phyloP scores from a whole-genome alignment of 2,329 filamentous ascomycete species.

The Ophiostoma populinum region DNA sequence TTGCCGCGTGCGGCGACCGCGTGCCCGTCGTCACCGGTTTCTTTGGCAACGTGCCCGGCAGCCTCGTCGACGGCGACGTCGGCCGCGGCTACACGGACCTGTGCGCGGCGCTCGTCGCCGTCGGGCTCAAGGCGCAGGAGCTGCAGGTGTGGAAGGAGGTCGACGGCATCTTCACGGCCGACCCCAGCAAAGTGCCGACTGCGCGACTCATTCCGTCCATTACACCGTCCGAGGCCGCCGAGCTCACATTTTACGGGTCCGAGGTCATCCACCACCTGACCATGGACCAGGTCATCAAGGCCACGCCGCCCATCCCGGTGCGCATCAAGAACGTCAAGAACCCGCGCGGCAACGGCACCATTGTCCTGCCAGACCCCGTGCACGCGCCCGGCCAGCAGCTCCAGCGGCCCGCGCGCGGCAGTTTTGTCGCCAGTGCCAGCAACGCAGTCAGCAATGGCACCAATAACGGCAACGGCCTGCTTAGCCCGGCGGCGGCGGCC shows the following conservation, averaged over 20 bases:
- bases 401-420: constrained; percentile 20
- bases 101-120: constrained; percentile 79
- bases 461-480: neutral
- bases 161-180: constrained; percentile 42
- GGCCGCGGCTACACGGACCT: constrained; percentile 94
- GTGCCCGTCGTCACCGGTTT: constrained; percentile 71
- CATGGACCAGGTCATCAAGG: constrained; percentile 89
- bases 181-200: constrained; percentile 78
- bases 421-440: constrained; percentile 3
- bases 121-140: constrained; percentile 72
- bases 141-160: constrained; percentile 99
- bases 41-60: constrained; percentile 85
- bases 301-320: constrained; percentile 61
- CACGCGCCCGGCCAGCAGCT: constrained; percentile 39
- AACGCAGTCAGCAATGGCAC: neutral
- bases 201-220: constrained; percentile 79
- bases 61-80: constrained; percentile 46
- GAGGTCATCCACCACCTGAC: constrained; percentile 98
- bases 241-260: constrained; percentile 84
- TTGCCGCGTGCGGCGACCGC: constrained; percentile 45
- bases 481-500: constrained; percentile 7
- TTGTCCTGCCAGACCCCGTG: constrained; percentile 61
- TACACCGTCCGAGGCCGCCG: constrained; percentile 85
- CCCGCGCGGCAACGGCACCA: constrained; percentile 58
- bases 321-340: constrained; percentile 90